phyloP scores from a whole-genome alignment of 805 yeast species.

The Starmerella bombi region DNA sequence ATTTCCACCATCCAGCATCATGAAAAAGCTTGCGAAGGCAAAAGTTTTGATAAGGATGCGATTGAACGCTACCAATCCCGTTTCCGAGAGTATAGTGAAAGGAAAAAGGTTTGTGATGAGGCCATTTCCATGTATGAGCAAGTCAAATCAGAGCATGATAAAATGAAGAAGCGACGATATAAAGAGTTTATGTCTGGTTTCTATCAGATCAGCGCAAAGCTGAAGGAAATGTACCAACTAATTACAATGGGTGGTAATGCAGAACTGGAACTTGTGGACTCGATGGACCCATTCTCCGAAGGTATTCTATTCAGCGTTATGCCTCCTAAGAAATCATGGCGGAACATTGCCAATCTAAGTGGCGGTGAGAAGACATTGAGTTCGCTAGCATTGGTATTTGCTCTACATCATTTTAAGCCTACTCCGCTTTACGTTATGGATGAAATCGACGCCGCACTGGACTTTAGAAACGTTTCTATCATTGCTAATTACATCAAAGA shows the following conservation, averaged over 20 bases:
- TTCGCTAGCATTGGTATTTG: slow-evolving; percentile 89
- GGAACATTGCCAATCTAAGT: slow-evolving; percentile 81
- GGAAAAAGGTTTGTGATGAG: slow-evolving; percentile 53
- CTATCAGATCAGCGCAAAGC: slow-evolving; percentile 65
- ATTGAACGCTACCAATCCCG: slow-evolving; percentile 64
- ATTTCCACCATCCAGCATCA: slow-evolving; percentile 14
- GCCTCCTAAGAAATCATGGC: slow-evolving; percentile 99
- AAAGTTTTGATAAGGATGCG: slow-evolving; percentile 57
- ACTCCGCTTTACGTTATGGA: slow-evolving; percentile 98
- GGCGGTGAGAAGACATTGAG: slow-evolving; percentile 97
- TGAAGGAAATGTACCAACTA: slow-evolving; percentile 96
- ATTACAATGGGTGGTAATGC: slow-evolving; percentile 99
- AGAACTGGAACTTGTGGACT: slow-evolving; percentile 86
- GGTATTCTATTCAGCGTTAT: slow-evolving; percentile 93
- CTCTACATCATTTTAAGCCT: slow-evolving; percentile 88
- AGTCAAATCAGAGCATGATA: slow-evolving; percentile 48
- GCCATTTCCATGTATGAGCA: slow-evolving; percentile 57
- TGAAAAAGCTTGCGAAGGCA: slow-evolving; percentile 34
- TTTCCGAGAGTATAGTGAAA: slow-evolving; percentile 45
- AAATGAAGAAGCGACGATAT: slow-evolving; percentile 54
- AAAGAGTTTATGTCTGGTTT: slow-evolving; percentile 93
- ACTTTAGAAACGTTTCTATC: slow-evolving; percentile 90
- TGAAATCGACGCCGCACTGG: slow-evolving; percentile 97
- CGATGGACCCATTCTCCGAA: slow-evolving; percentile 94
- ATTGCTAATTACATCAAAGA: slow-evolving; percentile 95